Evolutionary conservation across 371 early-diverging fungal genomes (phyloP), one percentile per base, ranked within the genome.

Genomic region (Entomophthora muscae): DNA sequence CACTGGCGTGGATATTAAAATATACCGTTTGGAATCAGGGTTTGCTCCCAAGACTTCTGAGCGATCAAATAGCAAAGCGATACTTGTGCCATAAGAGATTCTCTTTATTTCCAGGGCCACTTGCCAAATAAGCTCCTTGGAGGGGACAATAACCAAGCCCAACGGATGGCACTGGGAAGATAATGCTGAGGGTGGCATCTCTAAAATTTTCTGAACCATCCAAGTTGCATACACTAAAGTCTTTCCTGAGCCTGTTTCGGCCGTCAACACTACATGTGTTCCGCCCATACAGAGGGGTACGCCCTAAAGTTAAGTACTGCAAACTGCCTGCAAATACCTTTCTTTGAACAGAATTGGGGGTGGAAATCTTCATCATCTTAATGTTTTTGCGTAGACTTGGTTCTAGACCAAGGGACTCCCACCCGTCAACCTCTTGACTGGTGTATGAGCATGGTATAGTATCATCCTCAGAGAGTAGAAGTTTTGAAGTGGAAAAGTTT

Each of bases 221-320:
- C 5, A 13, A 5, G 30, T 24, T 28, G 30, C 28, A 32, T 58
- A 58, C 13, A 30, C 58, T 51, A 32, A 32, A 3, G 61, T 61
- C 33, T 61, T 61, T 23, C 61, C 61, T 30, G 61, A 32, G 17
- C 61, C 61, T 13, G 61, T 61, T 61, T 61, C 61, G 3, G 61
- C 60, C n/a, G 60, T 59, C n/a, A 59, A 22, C 32, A 59, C 32
- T 17, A 59, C 28, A 59, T 32, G 5, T 17, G 42, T 10, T 17
- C 17, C 42, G 5, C 42, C 42, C 42, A 42, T 10, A 17, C 42
- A 42, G 17, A 42, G 42, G 42, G 42, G 17, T 42, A 42, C 42
- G 17, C 42, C 17, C 17, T 42, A n/a, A 42, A 42, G 17, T 10
- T 42, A 42, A n/a, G n/a, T n/a, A n/a, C n/a, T n/a, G n/a, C n/a